Conservation (phyloP, 768 basidiomycete genomes). For the Suillus occidentalis region DNA sequence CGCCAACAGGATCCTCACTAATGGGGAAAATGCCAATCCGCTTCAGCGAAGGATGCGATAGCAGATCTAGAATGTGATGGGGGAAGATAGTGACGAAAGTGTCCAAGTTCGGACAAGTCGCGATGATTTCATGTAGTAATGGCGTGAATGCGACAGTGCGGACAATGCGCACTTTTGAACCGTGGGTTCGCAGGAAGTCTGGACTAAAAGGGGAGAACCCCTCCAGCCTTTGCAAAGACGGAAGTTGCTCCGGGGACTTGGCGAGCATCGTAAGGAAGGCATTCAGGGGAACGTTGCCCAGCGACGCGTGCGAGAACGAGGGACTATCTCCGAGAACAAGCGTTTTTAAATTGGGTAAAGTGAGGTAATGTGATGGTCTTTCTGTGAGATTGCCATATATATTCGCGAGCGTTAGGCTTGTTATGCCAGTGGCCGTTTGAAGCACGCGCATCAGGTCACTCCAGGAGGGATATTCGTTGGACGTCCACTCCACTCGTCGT, state of each 20-base stretch:
- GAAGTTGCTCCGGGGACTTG: conserved; percentile 35
- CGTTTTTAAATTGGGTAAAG: conserved; percentile 40
- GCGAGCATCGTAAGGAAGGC: conserved; percentile 39
- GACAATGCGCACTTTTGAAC: conserved; percentile 41
- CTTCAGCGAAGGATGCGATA: conserved; percentile 38
- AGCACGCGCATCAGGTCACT: conserved; percentile 39
- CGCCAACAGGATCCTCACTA: conserved; percentile 36
- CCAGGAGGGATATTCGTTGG: conserved; percentile 44
- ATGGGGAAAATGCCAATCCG: conserved; percentile 47
- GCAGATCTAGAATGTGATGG: conserved; percentile 35
- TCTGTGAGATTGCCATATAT: conserved; percentile 35
- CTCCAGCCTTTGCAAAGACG: conserved; percentile 43
- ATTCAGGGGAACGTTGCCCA: conserved; percentile 39
- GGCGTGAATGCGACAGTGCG: conserved; percentile 36
- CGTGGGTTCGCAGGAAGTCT: conserved; percentile 42
- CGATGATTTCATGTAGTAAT: conserved; percentile 37
- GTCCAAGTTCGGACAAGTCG: conserved; percentile 41
- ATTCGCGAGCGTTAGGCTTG: conserved; percentile 42
- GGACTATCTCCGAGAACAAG: conserved; percentile 40
- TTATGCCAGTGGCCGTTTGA: conserved; percentile 33
- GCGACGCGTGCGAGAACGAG: conserved; percentile 32
- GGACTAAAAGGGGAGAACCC: conserved; percentile 42
- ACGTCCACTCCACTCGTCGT: conserved; percentile 45
- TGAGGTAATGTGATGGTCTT: conserved; percentile 22
- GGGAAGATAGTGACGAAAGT: conserved; percentile 40